Evolutionary conservation across 139 green algal genomes (phyloP).

Genomic region (Bryopsis sp.): DNA sequence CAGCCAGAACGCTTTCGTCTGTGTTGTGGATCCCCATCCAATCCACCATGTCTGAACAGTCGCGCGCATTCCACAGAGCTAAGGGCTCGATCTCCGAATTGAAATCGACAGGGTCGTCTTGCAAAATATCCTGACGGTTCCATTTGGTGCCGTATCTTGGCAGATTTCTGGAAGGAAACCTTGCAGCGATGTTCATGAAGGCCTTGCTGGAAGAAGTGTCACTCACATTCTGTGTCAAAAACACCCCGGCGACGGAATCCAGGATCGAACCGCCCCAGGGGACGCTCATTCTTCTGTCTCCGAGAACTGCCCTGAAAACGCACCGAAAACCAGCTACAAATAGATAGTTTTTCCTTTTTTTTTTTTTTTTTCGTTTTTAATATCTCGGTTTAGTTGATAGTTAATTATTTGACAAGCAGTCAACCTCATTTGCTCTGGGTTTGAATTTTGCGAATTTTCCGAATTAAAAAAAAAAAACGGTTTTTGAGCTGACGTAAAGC

Average conservation of each 20-base stretch:
- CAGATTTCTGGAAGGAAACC: conserved; percentile 38
- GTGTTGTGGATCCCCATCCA: conserved; percentile 51
- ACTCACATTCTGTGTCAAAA: conserved; percentile 73
- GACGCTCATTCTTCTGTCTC: conserved; percentile 23
- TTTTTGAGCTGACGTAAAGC: too few species aligned
- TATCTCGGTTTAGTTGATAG: not conserved
- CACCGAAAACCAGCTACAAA: not conserved
- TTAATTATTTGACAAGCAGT: not conserved
- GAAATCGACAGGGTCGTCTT: too few species aligned
- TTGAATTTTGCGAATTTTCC: too few species aligned
- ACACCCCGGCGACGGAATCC: conserved; percentile 70
- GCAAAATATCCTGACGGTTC: too few species aligned
- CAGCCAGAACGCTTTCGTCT: conserved; percentile 27
- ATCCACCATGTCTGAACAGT: conserved; percentile 34
- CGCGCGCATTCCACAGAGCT: too few species aligned
- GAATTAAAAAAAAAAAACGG: too few species aligned
- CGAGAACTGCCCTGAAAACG: conserved; percentile 31
- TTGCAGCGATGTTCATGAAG: conserved; percentile 60
- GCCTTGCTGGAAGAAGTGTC: conserved; percentile 69
- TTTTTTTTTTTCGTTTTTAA: conserved; percentile 1
- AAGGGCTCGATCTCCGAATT: too few species aligned
- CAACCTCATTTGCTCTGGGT: not conserved
- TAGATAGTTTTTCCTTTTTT: too few species aligned
- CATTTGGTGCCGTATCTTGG: too few species aligned
- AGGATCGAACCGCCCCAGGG: conserved; percentile 66